phyloP scores from a whole-genome alignment of 441 rosid genomes.

The Erodium texanum region DNA sequence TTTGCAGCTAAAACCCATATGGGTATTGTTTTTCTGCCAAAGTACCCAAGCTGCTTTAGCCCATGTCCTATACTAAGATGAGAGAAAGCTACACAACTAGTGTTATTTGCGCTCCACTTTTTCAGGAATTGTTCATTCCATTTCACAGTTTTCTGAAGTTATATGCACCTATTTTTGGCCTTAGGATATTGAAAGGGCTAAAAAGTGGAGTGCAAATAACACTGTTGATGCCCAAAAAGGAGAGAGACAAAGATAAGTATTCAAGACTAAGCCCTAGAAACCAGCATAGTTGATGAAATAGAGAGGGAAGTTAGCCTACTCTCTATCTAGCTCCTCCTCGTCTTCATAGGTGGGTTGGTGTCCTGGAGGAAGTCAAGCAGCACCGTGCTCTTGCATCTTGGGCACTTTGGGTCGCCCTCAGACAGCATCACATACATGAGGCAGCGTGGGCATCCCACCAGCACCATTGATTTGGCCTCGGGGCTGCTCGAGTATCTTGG shows the following conservation, averaged over 20 bases:
- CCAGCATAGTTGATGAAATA: constrained; percentile 14
- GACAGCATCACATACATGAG: constrained; percentile 97
- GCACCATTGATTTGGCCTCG: constrained; percentile 81
- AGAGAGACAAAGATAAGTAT: constrained; percentile 5
- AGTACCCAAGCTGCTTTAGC: constrained; percentile 17
- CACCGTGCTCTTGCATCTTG: constrained; percentile 96
- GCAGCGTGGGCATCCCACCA: constrained; percentile 92
- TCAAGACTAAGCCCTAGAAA: constrained; percentile 19
- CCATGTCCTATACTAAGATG: constrained; percentile 30
- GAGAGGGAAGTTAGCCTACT: too few species aligned
- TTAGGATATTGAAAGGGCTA: neutral
- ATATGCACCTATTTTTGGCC: neutral
- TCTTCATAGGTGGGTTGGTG: constrained; percentile 23
- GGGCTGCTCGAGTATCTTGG: constrained; percentile 53
- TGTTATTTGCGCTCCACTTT: constrained; percentile 47
- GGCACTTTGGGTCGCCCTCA: constrained; percentile 86
- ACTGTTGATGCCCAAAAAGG: constrained; percentile 26
- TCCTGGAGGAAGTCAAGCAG: constrained; percentile 83
- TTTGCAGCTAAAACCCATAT: constrained; percentile 4
- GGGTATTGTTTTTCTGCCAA: constrained; percentile 24
- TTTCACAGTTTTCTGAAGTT: neutral
- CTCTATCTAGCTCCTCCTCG: constrained; percentile 35
- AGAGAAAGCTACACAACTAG: constrained; percentile 19
- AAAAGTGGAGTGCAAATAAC: constrained; percentile 62
- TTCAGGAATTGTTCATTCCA: constrained; percentile 4